Base-by-base conservation (phyloP, 192 early-diverging fungal genomes). In the Podila epicladia region DNA sequence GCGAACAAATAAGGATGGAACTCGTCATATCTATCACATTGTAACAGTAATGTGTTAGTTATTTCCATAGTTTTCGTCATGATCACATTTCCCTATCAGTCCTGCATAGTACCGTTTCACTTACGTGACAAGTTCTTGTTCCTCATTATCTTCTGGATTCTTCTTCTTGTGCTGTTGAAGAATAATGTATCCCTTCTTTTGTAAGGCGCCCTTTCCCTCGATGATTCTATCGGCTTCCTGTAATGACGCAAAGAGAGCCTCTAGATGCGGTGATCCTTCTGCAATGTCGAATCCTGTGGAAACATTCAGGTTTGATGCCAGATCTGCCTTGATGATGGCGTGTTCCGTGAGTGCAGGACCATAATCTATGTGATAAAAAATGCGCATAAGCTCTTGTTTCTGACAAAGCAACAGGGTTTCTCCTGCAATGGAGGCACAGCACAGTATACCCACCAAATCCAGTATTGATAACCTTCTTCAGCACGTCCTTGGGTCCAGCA, bases 331-430 rank as follows among this genome's bases (percentile, higher is more conserved):
- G 29, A 92, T 32, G 32, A 97, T 87, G 11, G 91, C 89, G 75
- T 97, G 95, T 72, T 99, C 97, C 7, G 93, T 86, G 49, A 99
- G 87, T 12, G 95, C 89, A 15, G 96, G 95, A 0, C 97, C 97
- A 69, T 97, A 99, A 28, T 83, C 88, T 89, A 67, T 9, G 41
- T 17, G 13, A 45, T 15, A 45, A 45, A 17, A 17, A 15, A 3
- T 4, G 17, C 41, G 12, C 4, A 15, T 45, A 3, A 45, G 41
- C 4, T 15, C 38, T 41, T 45, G 2, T 45, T 45, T 17, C 38
- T 12, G 38, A 37, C 4, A 5, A 63, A 35, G n/a, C 33, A 35
- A 33, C 33, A 33, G 33, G 33, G 33, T 7, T 33, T 33, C 33
- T 33, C 33, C 33, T 33, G 33, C 6, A 33, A 33, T 33, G 0